A percentile compares a stretch with the other conserved stretches of the same genome.
These are phyloP conservation scores for Chlamydomonas incerta DNA, from an alignment of 139 green algal genomes.

Conservation along the genomic window DNA sequence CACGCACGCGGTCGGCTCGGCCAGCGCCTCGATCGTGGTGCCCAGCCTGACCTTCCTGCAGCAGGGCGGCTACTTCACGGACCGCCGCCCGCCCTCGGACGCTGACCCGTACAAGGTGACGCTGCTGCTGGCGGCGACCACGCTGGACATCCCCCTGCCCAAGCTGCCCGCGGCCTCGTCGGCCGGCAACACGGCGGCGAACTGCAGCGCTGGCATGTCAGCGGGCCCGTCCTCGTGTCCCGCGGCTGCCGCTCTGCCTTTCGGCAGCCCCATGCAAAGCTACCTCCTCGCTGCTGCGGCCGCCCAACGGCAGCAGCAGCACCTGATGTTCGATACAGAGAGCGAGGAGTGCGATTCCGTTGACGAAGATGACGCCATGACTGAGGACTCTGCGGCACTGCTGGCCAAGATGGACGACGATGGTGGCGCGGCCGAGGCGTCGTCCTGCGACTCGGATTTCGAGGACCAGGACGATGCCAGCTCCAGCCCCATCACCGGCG, in stretches of 20 bases:
- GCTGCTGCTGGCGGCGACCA: constrained; percentile 80
- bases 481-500: background rate
- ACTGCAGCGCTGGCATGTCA: too few species aligned
- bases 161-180: background rate
- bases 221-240: constrained; percentile 22
- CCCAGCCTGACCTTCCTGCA: constrained; percentile 57
- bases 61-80: constrained; percentile 75
- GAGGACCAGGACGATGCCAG: constrained; percentile 12
- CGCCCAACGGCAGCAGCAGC: constrained; percentile 9
- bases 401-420: constrained; percentile 40
- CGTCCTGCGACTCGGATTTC: background rate
- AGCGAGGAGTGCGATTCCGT: constrained; percentile 25
- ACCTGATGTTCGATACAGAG: constrained; percentile 3
- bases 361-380: constrained; percentile 28
- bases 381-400: constrained; percentile 24
- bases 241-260: background rate
- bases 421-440: background rate
- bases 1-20: constrained; percentile 71
- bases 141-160: constrained; percentile 65
- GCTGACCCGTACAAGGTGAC: constrained; percentile 86
- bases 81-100: constrained; percentile 76
- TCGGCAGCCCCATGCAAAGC: background rate
- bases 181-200: too few species aligned
- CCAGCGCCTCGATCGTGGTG: constrained; percentile 68
- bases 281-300: background rate